Percentiles rank a stretch among this genome's conserved stretches.
Evolutionary conservation across 2,329 filamentous ascomycete genomes (phyloP).

Genomic region (Sporothrix variecibatus): DNA sequence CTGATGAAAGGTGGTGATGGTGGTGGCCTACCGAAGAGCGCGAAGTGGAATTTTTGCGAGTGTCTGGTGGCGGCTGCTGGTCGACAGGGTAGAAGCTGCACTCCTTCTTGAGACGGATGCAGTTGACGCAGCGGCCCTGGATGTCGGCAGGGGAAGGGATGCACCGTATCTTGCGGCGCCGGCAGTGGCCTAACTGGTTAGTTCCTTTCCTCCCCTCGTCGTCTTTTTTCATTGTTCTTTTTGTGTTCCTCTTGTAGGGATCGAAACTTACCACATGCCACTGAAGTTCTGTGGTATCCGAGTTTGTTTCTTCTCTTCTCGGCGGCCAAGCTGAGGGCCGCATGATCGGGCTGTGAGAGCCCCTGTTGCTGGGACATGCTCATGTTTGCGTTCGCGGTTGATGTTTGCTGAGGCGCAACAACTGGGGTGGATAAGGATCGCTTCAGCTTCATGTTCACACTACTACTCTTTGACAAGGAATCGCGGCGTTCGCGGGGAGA

Average conservation of each 20-base stretch:
- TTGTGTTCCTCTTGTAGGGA: not conserved
- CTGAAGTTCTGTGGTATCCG: conserved; percentile 91
- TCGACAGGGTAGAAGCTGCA: conserved; percentile 92
- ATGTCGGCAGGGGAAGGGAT: conserved; percentile 72
- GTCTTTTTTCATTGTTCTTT: not conserved
- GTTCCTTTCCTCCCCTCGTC: not conserved
- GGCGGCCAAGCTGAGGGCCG: conserved; percentile 41
- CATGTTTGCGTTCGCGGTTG: conserved; percentile 8
- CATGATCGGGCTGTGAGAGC: conserved; percentile 37
- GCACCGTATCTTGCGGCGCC: conserved; percentile 90
- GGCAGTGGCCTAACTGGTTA: conserved; percentile 72
- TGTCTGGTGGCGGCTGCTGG: conserved; percentile 61
- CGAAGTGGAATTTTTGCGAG: conserved; percentile 46
- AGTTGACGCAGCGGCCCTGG: conserved; percentile 83
- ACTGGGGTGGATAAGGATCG: conserved; percentile 54
- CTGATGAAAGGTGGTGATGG: not conserved
- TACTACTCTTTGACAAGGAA: conserved; percentile 40
- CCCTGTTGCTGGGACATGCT: conserved; percentile 34
- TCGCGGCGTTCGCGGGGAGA: conserved; percentile 43
- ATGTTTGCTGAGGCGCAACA: conserved; percentile 41
- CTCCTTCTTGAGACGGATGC: conserved; percentile 90
- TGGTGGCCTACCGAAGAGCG: conserved; percentile 41
- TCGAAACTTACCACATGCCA: conserved; percentile 82
- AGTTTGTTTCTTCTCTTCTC: conserved; percentile 79
- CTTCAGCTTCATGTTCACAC: conserved; percentile 47